These are phyloP conservation scores for Trametes meyenii DNA, from an alignment of 768 basidiomycete genomes.

Conservation along the genomic window DNA sequence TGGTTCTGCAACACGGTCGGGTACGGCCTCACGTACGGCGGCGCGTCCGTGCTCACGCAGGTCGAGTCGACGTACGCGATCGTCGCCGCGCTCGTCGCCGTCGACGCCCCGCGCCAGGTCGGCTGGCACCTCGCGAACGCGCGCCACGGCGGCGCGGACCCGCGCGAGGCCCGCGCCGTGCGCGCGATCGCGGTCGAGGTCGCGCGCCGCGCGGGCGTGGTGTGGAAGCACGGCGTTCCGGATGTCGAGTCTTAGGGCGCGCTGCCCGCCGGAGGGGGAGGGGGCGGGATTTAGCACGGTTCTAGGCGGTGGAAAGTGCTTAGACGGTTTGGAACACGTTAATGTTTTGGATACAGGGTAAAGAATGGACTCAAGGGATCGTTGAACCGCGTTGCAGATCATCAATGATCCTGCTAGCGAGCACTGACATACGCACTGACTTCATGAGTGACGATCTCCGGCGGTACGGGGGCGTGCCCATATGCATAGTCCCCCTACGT, in stretches of 20 bases:
- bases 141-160: conserved; percentile 53
- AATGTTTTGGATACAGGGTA: too few species aligned
- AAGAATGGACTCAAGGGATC: too few species aligned
- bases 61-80: conserved; percentile 62
- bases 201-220: conserved; percentile 48
- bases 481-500: too few species aligned
- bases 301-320: too few species aligned
- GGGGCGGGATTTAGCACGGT: not conserved
- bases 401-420: too few species aligned
- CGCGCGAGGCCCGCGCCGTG: conserved; percentile 55
- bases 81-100: conserved; percentile 62
- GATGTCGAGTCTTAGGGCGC: conserved; percentile 31
- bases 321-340: too few species aligned
- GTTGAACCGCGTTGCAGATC: too few species aligned
- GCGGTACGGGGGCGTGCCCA: too few species aligned
- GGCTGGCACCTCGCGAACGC: conserved; percentile 68
- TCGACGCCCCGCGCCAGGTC: conserved; percentile 64
- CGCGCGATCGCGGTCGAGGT: conserved; percentile 58
- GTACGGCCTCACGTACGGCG: conserved; percentile 60
- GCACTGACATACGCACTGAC: too few species aligned
- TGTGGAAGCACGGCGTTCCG: conserved; percentile 58
- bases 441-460: too few species aligned
- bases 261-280: not conserved
- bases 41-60: conserved; percentile 47
- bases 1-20: conserved; percentile 57